These are phyloP conservation scores for Aspergillus funiculosus DNA, from an alignment of 495 filamentous ascomycete genomes.

Conservation along the genomic window DNA sequence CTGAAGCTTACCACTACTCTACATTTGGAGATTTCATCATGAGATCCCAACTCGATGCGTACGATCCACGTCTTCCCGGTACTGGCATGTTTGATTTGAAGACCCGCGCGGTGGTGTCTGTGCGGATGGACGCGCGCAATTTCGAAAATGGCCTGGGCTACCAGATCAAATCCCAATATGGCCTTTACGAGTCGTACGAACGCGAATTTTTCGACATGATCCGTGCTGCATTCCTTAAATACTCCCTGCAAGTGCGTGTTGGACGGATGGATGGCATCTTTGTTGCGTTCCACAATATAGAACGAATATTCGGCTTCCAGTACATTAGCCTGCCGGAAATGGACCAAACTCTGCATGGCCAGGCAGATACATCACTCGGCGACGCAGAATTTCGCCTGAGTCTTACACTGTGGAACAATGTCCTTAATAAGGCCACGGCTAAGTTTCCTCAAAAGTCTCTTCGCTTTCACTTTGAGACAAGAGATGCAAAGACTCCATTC, in stretches of 20 bases:
- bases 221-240: slow-evolving; percentile 88
- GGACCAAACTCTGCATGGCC: slow-evolving; percentile 78
- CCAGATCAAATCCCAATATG: slow-evolving; percentile 69
- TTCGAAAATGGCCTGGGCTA: slow-evolving; percentile 78
- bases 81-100: slow-evolving; percentile 97
- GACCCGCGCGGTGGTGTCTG: slow-evolving; percentile 81
- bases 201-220: slow-evolving; percentile 98
- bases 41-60: slow-evolving; percentile 91
- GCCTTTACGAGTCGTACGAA: slow-evolving; percentile 84
- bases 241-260: slow-evolving; percentile 91
- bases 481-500: slow-evolving; percentile 51
- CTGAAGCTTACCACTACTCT: slow-evolving; percentile 85
- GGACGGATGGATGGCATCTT: slow-evolving; percentile 99
- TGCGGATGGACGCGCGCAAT: slow-evolving; percentile 74
- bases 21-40: slow-evolving; percentile 84
- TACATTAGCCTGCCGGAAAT: slow-evolving; percentile 83
- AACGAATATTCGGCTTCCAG: slow-evolving; percentile 96
- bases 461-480: slow-evolving; percentile 81
- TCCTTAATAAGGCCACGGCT: slow-evolving; percentile 65
- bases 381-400: slow-evolving; percentile 82
- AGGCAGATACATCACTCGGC: slow-evolving; percentile 58
- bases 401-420: slow-evolving; percentile 67
- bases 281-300: slow-evolving; percentile 92
- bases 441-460: slow-evolving; percentile 68
- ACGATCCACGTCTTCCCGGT: slow-evolving; percentile 80